phyloP scores from a whole-genome alignment of 768 basidiomycete genomes.

The Inosperma sp. region DNA sequence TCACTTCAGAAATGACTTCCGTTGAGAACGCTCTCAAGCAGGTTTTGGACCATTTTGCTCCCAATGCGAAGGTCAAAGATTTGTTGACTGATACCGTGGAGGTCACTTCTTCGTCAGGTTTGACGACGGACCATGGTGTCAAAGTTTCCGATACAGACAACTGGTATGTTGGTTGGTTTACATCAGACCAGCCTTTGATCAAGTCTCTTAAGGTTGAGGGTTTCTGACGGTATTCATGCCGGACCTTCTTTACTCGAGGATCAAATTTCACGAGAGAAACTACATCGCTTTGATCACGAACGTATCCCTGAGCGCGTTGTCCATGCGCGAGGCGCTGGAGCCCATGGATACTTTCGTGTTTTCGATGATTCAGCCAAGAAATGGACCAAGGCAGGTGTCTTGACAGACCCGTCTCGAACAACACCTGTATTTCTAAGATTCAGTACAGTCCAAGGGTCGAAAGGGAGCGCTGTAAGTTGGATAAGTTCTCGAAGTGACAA shows the following conservation, averaged over 20 bases:
- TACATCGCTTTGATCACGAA: conserved; percentile 80
- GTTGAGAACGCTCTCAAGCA: conserved; percentile 22
- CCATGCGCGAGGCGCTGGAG: conserved; percentile 67
- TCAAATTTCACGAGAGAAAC: conserved; percentile 69
- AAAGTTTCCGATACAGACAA: conserved; percentile 59
- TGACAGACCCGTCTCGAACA: conserved; percentile 66
- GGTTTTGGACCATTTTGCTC: conserved; percentile 22
- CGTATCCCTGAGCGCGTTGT: conserved; percentile 85
- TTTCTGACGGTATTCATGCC: conserved; percentile 38
- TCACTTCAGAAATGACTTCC: conserved; percentile 19
- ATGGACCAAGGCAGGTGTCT: conserved; percentile 62
- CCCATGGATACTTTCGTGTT: conserved; percentile 81
- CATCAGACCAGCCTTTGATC: not conserved
- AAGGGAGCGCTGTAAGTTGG: conserved; percentile 69
- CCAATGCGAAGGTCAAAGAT: conserved; percentile 34
- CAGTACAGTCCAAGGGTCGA: conserved; percentile 77
- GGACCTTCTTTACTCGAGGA: conserved; percentile 81
- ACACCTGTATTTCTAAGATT: conserved; percentile 83
- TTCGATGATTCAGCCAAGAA: conserved; percentile 63
- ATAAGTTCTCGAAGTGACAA: not conserved
- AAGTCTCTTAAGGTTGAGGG: conserved; percentile 47
- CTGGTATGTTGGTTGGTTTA: conserved; percentile 39
- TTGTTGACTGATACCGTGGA: conserved; percentile 32
- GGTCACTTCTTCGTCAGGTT: conserved; percentile 21
- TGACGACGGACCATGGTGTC: conserved; percentile 64